Evolutionary conservation across 2,329 filamentous ascomycete genomes (phyloP), one percentile per base, ranked within the genome.

Genomic region (Chaetothyriales sp.): DNA sequence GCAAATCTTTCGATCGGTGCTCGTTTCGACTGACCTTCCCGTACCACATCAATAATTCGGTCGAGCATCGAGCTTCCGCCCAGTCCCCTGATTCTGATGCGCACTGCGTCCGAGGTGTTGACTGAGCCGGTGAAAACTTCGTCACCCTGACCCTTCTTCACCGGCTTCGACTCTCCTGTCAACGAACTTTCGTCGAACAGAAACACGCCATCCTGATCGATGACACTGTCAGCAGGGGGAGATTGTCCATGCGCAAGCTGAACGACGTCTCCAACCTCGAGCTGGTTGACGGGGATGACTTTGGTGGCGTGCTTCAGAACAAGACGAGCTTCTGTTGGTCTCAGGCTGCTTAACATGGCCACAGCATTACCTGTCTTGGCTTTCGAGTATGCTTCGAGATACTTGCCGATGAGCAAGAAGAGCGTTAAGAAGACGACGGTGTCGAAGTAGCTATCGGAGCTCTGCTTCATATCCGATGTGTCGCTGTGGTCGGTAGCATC

Each of bases 401-500:
- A 70, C 37, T 68, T 67, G 13, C 79, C 79, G 44, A 77, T 73
- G 1, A 95, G 79, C 19, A 95, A 77, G 65, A 95, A 95, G 56
- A 95, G 75, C 0, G 89, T 95, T 52, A 95, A 67, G 57, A 95
- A 95, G 2, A 95, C 86, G 1, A 95, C 89, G 0, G 89, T 88
- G 66, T 95, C 90, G 64, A 95, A 95, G 66, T 95, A 95, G 18
- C 70, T 74, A 40, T 52, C 52, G 20, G 58, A 56, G 13, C 54
- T 54, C 4, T 48, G 51, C 43, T 48, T 43, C 4, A 55, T 20
- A 15, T 49, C 43, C 49, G 49, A 51, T 10, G 44, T 8, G 8
- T 29, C 45, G 5, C 49, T 48, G 18, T 57, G 57, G 46, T 57
- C 58, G 49, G 77, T 75, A 2, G 69, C 67, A 50, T 69, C 78